phyloP scores from a whole-genome alignment of 2,329 filamentous ascomycete genomes.

The Xylariaceae sp. region DNA sequence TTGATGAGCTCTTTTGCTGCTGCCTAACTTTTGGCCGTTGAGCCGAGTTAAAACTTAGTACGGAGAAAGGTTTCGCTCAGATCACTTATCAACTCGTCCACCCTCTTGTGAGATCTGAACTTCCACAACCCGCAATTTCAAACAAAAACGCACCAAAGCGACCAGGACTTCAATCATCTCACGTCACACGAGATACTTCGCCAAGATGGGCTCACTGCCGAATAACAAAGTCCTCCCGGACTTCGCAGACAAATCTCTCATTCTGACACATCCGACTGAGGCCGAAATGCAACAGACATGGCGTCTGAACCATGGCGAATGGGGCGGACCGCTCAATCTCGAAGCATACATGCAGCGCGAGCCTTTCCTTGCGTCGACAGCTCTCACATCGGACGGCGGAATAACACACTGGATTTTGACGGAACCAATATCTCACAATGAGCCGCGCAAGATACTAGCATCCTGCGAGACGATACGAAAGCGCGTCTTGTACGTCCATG shows the following conservation, averaged over 20 bases:
- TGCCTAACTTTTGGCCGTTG: too few species aligned
- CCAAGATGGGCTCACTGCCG: constrained; percentile 34
- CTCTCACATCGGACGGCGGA: constrained; percentile 57
- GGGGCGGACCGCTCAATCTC: constrained; percentile 56
- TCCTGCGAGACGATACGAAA: constrained; percentile 65
- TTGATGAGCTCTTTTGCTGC: too few species aligned
- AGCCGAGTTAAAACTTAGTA: too few species aligned
- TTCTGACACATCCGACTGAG: constrained; percentile 55
- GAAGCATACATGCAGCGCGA: constrained; percentile 60
- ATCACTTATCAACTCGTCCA: too few species aligned
- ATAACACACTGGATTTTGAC: constrained; percentile 65
- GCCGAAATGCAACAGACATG: constrained; percentile 55
- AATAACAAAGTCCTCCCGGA: constrained; percentile 30
- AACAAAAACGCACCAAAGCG: too few species aligned
- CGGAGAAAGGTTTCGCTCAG: too few species aligned
- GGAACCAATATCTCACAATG: constrained; percentile 22
- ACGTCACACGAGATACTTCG: too few species aligned
- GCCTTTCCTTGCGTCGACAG: constrained; percentile 53
- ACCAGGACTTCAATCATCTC: too few species aligned
- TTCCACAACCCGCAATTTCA: too few species aligned
- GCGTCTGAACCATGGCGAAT: constrained; percentile 53
- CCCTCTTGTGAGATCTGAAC: too few species aligned
- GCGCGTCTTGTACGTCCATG: constrained; percentile 43
- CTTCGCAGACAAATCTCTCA: constrained; percentile 37
- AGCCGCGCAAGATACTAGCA: constrained; percentile 53